phyloP scores from a whole-genome alignment of 805 yeast genomes.

The Candida pseudofarinosa region DNA sequence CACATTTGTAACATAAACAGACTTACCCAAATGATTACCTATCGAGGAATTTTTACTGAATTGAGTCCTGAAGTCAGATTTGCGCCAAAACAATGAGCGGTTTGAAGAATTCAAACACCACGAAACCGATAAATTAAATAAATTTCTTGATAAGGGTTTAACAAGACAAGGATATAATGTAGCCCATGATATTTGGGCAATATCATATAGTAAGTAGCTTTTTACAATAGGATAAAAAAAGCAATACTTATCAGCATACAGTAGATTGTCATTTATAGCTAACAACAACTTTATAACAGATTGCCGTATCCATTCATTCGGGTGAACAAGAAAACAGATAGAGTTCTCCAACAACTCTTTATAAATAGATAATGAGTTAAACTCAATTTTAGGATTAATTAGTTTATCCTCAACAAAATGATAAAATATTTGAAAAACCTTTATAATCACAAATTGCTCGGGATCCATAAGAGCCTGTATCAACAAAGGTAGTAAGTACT shows the following conservation, averaged over 20 bases:
- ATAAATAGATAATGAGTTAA: constrained; percentile 36
- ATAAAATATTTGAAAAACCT: constrained; percentile 49
- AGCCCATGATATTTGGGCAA: constrained; percentile 63
- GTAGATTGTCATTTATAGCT: constrained; percentile 56
- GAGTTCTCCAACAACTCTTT: constrained; percentile 30
- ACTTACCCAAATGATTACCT: constrained; percentile 31
- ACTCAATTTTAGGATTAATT: constrained; percentile 32
- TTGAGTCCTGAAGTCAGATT: constrained; percentile 13
- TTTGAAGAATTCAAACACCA: constrained; percentile 67
- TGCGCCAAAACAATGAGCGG: constrained; percentile 73
- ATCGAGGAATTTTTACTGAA: constrained; percentile 11
- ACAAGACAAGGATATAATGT: constrained; percentile 64
- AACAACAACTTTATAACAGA: constrained; percentile 58
- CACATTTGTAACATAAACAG: constrained; percentile 26
- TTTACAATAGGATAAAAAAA: constrained; percentile 76
- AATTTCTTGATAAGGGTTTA: constrained; percentile 61
- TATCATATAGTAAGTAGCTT: constrained; percentile 73
- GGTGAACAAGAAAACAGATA: constrained; percentile 68
- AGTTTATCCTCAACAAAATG: constrained; percentile 26
- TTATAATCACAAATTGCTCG: constrained; percentile 75
- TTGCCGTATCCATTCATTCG: constrained; percentile 81
- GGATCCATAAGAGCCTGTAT: constrained; percentile 80
- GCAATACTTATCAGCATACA: constrained; percentile 79
- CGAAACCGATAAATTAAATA: constrained; percentile 56
- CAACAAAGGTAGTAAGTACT: constrained; percentile 79